phyloP scores from a whole-genome alignment of 2,329 filamentous ascomycete genomes.

The Rhynchosporium secalis region DNA sequence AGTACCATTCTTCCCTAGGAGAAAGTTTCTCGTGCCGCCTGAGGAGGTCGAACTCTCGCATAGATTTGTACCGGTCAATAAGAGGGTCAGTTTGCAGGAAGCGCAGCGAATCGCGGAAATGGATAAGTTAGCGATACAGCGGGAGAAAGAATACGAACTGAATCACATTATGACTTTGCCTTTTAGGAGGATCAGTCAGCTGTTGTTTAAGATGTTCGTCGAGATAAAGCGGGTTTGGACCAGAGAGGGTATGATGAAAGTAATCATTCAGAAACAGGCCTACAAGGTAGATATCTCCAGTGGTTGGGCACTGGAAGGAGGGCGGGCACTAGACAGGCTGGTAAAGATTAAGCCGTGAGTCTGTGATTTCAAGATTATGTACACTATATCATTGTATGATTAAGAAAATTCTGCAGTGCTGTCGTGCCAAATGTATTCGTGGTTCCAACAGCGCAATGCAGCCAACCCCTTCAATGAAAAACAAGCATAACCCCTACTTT shows the following conservation, averaged over 20 bases:
- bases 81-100: constrained; percentile 31
- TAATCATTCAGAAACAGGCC: constrained; percentile 49
- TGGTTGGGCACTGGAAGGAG: constrained; percentile 60
- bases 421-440: too few relatives aligned
- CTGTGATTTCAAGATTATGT: neutral
- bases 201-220: constrained; percentile 41
- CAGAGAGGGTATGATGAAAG: constrained; percentile 55
- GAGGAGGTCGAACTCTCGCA: constrained; percentile 27
- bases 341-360: constrained; percentile 40
- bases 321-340: constrained; percentile 58
- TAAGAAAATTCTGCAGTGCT: too few relatives aligned
- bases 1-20: constrained; percentile 35
- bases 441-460: too few relatives aligned
- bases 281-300: constrained; percentile 60
- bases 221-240: constrained; percentile 54
- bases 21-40: constrained; percentile 31
- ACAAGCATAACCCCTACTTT: too few relatives aligned
- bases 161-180: constrained; percentile 58
- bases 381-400: too few relatives aligned
- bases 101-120: constrained; percentile 40
- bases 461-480: too few relatives aligned
- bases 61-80: constrained; percentile 37
- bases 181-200: constrained; percentile 50
- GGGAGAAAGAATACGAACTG: constrained; percentile 49
- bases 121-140: constrained; percentile 41